These are phyloP conservation scores for Eucalyptus tenuipes DNA, from an alignment of 345 rosid species.

Conservation along the genomic window DNA sequence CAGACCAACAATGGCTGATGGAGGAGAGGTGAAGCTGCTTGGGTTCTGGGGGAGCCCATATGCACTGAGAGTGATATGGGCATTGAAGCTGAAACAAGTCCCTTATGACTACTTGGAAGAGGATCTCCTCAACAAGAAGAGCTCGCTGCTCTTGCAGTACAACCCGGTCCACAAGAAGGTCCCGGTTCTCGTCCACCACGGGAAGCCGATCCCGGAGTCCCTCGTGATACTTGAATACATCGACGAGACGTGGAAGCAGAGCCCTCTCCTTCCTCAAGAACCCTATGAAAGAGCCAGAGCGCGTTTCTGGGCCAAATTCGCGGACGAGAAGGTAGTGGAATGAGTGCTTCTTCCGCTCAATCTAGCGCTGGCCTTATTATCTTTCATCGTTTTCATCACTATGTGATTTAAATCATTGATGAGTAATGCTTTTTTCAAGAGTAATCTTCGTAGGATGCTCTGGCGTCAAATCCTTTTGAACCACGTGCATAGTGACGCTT, in stretches of 20 bases:
- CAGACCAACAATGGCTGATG: neutral
- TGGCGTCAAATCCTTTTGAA: neutral
- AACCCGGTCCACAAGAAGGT: slow-evolving; percentile 11
- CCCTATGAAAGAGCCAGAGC: slow-evolving; percentile 4
- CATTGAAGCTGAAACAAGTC: slow-evolving; percentile 10
- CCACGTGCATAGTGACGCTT: neutral
- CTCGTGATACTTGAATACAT: slow-evolving; percentile 13
- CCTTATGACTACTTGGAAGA: slow-evolving; percentile 10
- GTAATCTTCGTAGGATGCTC: neutral
- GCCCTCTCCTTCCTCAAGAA: slow-evolving; percentile 6
- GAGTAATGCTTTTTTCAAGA: neutral
- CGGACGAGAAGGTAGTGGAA: slow-evolving; percentile 9
- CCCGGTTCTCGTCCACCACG: slow-evolving; percentile 14
- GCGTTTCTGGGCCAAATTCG: slow-evolving; percentile 19
- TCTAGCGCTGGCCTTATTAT: neutral
- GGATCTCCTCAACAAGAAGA: slow-evolving; percentile 9
- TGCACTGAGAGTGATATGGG: slow-evolving; percentile 5
- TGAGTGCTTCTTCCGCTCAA: neutral
- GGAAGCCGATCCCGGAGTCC: slow-evolving; percentile 11
- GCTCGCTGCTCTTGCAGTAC: slow-evolving; percentile 8
- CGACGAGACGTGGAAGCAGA: slow-evolving; percentile 4
- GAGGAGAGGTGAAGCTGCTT: neutral
- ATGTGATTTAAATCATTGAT: neutral
- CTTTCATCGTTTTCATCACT: neutral
- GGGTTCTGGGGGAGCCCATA: slow-evolving; percentile 14